phyloP scores from a whole-genome alignment of 495 filamentous ascomycete species.

The Aspergillus wentii region DNA sequence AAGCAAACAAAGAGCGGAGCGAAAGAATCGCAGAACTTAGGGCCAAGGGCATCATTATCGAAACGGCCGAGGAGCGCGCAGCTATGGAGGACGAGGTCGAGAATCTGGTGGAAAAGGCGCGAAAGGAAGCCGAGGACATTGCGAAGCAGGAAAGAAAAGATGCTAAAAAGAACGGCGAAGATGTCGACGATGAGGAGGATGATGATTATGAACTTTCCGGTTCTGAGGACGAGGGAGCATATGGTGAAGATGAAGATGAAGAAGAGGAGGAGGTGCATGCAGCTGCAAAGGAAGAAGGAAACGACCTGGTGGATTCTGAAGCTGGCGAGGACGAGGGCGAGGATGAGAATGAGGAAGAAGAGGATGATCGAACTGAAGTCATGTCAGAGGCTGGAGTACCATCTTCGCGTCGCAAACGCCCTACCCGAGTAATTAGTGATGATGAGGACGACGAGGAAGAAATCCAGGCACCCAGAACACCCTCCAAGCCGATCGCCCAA shows the following conservation, averaged over 20 bases:
- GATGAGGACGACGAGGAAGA: constrained; percentile 47
- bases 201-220: constrained; percentile 32
- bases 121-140: constrained; percentile 74
- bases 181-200: constrained; percentile 44
- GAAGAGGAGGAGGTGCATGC: constrained; percentile 37
- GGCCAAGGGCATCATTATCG: constrained; percentile 75
- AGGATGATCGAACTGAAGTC: constrained; percentile 22
- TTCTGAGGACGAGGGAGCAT: constrained; percentile 37
- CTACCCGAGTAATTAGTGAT: constrained; percentile 40
- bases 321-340: constrained; percentile 30
- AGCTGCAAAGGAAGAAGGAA: constrained; percentile 34
- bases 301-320: constrained; percentile 27
- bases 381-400: constrained; percentile 20
- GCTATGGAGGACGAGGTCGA: constrained; percentile 78
- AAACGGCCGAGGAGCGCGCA: constrained; percentile 80
- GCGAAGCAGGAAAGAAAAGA: constrained; percentile 68
- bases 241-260: constrained; percentile 58
- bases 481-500: constrained; percentile 24
- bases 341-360: constrained; percentile 39
- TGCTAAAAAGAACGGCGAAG: constrained; percentile 63
- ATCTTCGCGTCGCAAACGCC: constrained; percentile 31
- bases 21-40: constrained; percentile 72
- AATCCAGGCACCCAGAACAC: constrained; percentile 24
- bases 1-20: constrained; percentile 74
- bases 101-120: constrained; percentile 77